Base-by-base conservation (phyloP, 176 grass and related monocot genomes). In the Pontederia paniculata region DNA sequence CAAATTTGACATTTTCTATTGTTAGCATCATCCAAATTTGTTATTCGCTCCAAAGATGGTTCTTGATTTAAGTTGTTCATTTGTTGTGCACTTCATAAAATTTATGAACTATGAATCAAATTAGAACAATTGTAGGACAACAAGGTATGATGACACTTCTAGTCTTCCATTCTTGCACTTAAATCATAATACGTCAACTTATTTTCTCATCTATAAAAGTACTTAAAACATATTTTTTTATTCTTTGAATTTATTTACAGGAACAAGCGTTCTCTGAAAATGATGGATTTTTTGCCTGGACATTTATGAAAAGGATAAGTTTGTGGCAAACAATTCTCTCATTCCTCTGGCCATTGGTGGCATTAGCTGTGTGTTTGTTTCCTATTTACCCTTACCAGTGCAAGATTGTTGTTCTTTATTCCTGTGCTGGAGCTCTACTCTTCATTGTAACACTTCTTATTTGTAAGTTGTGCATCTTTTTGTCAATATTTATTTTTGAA, bases 401-500 rank as follows among this genome's bases (percentile, higher is more conserved):
- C 93, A 97, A 97, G 80, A 97, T 97, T 84, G 93, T 97, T 54
- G 93, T 97, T 66, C 77, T 97, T 44, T 97, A 97, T 62, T 84
- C 86, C 2, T 97, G 93, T 66, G 93, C 93, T 57, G 93, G 93
- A 21, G 83, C 80, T 71, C 74, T 97, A 23, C 62, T 97, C 23
- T 87, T 81, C 72, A 84, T 97, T 15, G 83, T 91, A 17, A 90
- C 86, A 62, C 76, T 97, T 70, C 86, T 97, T 54, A 69, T 89
- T 17, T 43, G 91, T 96, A 81, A 83, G 74, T 57, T 71, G 48
- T 60, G 14, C 5, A 37, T 37, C 28, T 5, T 37, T 4, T 21
- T 45, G 48, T 52, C 49, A 53, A 4, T 59, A 51, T 13, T 20
- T 21, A 21, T 15, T 45, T 37, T 74, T 15, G 9, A 37, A 2